These are phyloP conservation scores for Colletotrichum truncatum DNA, from an alignment of 2,329 filamentous ascomycete genomes.

Conservation along the genomic window DNA sequence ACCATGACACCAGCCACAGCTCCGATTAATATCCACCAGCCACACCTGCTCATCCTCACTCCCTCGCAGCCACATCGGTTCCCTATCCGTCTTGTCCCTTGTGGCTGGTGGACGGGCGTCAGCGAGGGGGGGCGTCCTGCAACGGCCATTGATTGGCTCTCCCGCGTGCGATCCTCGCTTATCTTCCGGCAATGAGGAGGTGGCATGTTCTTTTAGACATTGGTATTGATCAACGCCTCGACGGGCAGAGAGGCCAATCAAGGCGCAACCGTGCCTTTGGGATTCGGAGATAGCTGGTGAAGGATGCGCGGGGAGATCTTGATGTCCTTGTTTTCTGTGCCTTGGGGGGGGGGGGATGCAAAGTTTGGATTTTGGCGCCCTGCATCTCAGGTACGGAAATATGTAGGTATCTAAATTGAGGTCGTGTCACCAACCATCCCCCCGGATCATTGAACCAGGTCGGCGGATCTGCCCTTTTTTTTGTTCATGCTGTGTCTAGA, in stretches of 20 bases:
- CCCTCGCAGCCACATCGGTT: not conserved
- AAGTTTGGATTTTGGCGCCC: no score
- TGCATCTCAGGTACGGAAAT: no score
- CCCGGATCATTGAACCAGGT: no score
- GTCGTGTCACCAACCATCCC: no score
- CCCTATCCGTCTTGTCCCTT: not conserved
- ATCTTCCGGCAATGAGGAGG: conserved; percentile 13
- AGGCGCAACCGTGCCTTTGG: not conserved
- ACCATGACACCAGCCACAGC: not conserved
- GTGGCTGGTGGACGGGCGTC: not conserved
- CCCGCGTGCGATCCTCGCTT: conserved; percentile 7
- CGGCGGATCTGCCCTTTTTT: no score
- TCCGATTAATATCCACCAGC: not conserved
- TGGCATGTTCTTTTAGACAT: conserved; percentile 14
- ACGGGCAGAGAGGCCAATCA: not conserved
- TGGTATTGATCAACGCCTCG: conserved; percentile 6
- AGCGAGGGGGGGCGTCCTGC: not conserved
- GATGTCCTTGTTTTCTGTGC: not conserved
- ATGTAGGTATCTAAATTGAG: no score
- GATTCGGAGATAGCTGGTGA: not conserved
- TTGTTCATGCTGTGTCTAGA: no score
- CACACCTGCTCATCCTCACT: not conserved
- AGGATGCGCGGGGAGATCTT: not conserved
- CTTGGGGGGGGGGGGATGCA: not conserved
- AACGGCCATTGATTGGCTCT: conserved; percentile 20